phyloP scores from a whole-genome alignment of 805 yeast species.

The Deakozyma indianensis region DNA sequence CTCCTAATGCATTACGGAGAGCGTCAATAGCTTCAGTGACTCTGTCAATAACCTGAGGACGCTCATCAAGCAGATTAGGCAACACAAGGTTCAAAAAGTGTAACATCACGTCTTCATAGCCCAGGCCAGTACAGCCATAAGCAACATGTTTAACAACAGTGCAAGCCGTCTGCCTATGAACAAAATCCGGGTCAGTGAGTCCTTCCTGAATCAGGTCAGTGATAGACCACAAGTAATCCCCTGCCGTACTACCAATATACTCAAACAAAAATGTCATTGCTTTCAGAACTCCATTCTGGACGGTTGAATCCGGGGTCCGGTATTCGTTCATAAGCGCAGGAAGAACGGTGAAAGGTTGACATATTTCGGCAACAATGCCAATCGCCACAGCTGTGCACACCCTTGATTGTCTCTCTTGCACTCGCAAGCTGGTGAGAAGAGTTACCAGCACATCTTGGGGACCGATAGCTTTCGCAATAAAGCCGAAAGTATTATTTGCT shows the following conservation, averaged over 20 bases:
- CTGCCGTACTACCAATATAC: slow-evolving; percentile 67
- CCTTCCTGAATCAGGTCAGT: slow-evolving; percentile 80
- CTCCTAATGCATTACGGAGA: slow-evolving; percentile 56
- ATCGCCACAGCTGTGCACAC: slow-evolving; percentile 97
- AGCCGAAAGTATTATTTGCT: slow-evolving; percentile 85
- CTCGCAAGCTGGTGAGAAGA: slow-evolving; percentile 66
- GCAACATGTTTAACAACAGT: slow-evolving; percentile 75
- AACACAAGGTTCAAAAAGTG: slow-evolving; percentile 68
- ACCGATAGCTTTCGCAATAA: slow-evolving; percentile 82
- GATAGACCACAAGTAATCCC: slow-evolving; percentile 69
- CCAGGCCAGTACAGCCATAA: slow-evolving; percentile 58
- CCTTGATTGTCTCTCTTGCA: slow-evolving; percentile 90
- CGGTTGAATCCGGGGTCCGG: slow-evolving; percentile 79
- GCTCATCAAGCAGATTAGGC: slow-evolving; percentile 87
- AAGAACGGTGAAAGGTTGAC: slow-evolving; percentile 82
- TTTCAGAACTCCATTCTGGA: slow-evolving; percentile 89
- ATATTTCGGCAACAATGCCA: slow-evolving; percentile 88
- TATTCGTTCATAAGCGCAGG: slow-evolving; percentile 96
- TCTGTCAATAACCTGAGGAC: slow-evolving; percentile 85
- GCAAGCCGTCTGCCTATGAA: slow-evolving; percentile 92
- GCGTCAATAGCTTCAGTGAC: slow-evolving; percentile 71
- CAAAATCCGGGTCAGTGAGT: slow-evolving; percentile 75
- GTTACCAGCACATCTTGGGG: slow-evolving; percentile 89
- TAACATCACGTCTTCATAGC: slow-evolving; percentile 67
- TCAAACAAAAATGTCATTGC: slow-evolving; percentile 86